Evolutionary conservation across 2,329 filamentous ascomycete genomes (phyloP).

Genomic region (Claviceps sp.): DNA sequence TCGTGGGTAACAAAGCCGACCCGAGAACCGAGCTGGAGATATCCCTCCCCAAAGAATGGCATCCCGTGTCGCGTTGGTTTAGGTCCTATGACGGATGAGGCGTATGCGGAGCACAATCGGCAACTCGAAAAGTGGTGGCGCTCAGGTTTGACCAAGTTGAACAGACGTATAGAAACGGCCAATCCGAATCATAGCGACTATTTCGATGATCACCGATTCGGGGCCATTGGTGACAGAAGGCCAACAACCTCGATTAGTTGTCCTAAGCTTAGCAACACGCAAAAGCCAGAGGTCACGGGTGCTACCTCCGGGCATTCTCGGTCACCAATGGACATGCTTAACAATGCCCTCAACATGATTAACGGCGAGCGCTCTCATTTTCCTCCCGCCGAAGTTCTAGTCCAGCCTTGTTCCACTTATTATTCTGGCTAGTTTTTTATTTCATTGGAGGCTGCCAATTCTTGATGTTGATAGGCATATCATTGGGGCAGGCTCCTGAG

Average conservation of each 20-base stretch:
- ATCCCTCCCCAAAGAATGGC: background rate
- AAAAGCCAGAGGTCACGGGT: background rate
- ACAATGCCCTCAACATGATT: background rate
- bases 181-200: background rate
- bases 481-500: background rate
- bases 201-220: background rate
- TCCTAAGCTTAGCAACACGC: background rate
- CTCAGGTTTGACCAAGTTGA: constrained; percentile 2
- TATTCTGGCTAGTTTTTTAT: background rate
- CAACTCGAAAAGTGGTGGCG: constrained; percentile 6
- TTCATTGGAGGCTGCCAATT: background rate
- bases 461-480: background rate
- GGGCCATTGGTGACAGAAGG: constrained; percentile 3
- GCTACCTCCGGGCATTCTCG: background rate
- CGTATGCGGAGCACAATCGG: constrained; percentile 7
- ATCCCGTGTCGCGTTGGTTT: constrained; percentile 9
- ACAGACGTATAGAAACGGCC: background rate
- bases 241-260: background rate
- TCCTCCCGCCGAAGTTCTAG: background rate
- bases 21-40: constrained; percentile 1
- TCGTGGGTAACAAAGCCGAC: background rate
- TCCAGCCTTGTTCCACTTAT: background rate
- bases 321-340: constrained; percentile 1
- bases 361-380: background rate
- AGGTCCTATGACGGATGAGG: constrained; percentile 11